Base-by-base conservation (phyloP, 768 basidiomycete species). In the Lentinula sp. region DNA sequence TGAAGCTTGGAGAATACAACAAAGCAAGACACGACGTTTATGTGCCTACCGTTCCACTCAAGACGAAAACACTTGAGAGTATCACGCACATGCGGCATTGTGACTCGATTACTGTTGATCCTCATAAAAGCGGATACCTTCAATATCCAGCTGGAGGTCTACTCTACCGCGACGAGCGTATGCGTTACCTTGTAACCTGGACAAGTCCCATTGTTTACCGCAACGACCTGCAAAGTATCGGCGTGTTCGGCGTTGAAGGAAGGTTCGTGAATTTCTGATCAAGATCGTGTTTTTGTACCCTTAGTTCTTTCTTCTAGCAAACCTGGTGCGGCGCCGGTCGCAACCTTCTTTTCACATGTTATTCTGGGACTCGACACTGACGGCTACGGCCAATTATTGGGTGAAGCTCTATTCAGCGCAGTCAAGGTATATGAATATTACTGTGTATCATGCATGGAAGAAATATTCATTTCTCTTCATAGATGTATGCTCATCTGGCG, bases 221-320 rank as follows among this genome's bases (percentile, higher is more conserved):
- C 39, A 31, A 57, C 9, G 40, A 32, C 18, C 37, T 40, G 42
- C 73, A 71, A 57, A 75, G 67, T 53, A 77, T 80, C 31, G 80
- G 80, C 0, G 65, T 75, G 0, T 80, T 79, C 62, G 80, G 80
- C 2, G 67, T 82, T 28, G 79, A 80, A 64, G 80, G 80, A 60
- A 80, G 79, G 80, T 79, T 37, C 42, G 72, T 43, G 7, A 8
- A 9, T 48, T 15, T 48, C 11, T 40, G 21, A 31, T 31, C 3
- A 15, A 18, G 16, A 49, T 45, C 7, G 5, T 28, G 2, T 28
- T 28, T 4, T 9, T 7, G 42, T n/a, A 28, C 10, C 5, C 13
- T 18, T 18, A 10, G 10, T 15, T 10, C 10, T 16, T 32, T 49
- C 15, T 1, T 60, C 4, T 59, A 80, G 80, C 62, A 81, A 81